Percentiles rank a stretch among this genome's conserved stretches.
Evolutionary conservation across 306 rosid genomes (phyloP).

Genomic region (Styphnolobium japonicum): DNA sequence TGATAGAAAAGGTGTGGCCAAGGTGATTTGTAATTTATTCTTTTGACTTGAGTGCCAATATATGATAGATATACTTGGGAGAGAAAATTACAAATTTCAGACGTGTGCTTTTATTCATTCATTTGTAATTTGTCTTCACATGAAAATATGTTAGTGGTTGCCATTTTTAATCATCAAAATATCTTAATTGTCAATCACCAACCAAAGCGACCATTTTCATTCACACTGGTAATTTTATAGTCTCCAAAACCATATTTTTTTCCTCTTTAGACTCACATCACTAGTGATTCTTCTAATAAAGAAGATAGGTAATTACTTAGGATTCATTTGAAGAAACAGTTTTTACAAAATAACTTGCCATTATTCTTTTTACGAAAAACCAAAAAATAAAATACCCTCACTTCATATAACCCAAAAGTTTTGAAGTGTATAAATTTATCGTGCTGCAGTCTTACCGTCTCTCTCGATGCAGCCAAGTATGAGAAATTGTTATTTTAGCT

Average conservation of each 20-base stretch:
- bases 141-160: background rate
- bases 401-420: too few relatives aligned
- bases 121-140: constrained; percentile 14
- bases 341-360: background rate
- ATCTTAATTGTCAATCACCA: background rate
- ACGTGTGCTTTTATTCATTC: background rate
- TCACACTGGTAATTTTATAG: background rate
- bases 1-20: constrained; percentile 11
- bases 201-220: background rate
- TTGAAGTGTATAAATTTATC: too few relatives aligned
- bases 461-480: too few relatives aligned
- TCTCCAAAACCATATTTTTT: background rate
- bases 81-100: constrained; percentile 3
- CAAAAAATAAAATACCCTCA: too few relatives aligned
- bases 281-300: background rate
- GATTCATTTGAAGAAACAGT: too few relatives aligned
- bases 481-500: too few relatives aligned
- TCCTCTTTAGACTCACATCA: background rate
- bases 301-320: background rate
- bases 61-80: background rate
- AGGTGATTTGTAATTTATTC: constrained; percentile 17
- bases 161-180: constrained; percentile 3
- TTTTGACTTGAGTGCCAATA: constrained; percentile 13
- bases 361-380: too few relatives aligned
- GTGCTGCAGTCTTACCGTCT: too few relatives aligned